Evolutionary conservation across 1,139 yeast species (phyloP).

Genomic region (Pichia sp.): DNA sequence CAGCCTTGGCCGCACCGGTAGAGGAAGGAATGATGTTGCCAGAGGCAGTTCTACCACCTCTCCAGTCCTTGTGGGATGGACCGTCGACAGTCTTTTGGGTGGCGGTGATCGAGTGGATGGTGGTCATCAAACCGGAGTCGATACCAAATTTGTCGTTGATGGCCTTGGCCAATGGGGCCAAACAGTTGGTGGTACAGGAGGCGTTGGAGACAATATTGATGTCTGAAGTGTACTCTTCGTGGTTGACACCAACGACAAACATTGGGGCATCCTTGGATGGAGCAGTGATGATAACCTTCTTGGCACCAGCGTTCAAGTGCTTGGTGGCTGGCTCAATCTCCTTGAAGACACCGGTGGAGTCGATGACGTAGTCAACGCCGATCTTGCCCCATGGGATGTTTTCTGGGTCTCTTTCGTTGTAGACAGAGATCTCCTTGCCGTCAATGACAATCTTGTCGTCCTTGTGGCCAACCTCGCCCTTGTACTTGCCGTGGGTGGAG

Average conservation of each 20-base stretch:
- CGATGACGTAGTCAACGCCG: constrained; percentile 75
- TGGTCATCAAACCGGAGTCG: constrained; percentile 86
- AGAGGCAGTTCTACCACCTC: constrained; percentile 93
- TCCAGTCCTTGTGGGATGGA: constrained; percentile 93
- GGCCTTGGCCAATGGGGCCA: constrained; percentile 85
- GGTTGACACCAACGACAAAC: constrained; percentile 87
- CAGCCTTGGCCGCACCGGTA: constrained; percentile 92
- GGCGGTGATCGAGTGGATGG: constrained; percentile 85
- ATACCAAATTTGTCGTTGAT: constrained; percentile 75
- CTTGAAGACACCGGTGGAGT: constrained; percentile 88
- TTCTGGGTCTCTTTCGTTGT: constrained; percentile 79
- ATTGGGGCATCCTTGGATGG: constrained; percentile 86
- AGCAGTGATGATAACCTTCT: constrained; percentile 83
- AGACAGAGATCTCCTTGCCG: constrained; percentile 63
- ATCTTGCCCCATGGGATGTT: constrained; percentile 77
- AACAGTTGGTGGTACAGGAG: constrained; percentile 86
- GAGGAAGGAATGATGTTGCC: constrained; percentile 89
- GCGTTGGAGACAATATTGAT: constrained; percentile 75
- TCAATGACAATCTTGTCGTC: constrained; percentile 61
- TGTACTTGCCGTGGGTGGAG: constrained; percentile 77
- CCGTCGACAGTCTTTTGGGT: constrained; percentile 90
- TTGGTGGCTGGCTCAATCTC: constrained; percentile 71
- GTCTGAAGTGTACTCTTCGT: constrained; percentile 65
- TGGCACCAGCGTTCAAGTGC: constrained; percentile 85
- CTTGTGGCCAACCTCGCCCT: constrained; percentile 59